Evolutionary conservation across 2,329 filamentous ascomycete species (phyloP), one percentile per base, ranked within the genome.

Genomic region (Colletotrichum noveboracense): DNA sequence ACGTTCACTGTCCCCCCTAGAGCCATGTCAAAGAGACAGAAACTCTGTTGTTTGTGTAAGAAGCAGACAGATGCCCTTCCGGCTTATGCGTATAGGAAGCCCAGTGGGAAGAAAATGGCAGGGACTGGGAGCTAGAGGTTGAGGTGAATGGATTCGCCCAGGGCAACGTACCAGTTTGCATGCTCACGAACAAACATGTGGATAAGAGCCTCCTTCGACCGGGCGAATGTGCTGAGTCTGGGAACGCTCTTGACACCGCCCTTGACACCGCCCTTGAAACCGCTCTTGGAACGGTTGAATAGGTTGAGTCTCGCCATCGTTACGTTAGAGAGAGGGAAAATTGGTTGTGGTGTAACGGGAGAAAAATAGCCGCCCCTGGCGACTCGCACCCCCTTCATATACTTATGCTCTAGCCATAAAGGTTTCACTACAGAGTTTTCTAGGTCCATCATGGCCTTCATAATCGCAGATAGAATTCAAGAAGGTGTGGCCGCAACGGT

Each of bases 71-170:
- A 18, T 43, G 36, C 0, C 16, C 3, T 43, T 43, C 0, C 36
- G 36, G 36, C 36, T 43, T 8, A 43, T 1, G 2, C 0, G 14
- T 1, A 9, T 6, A 10, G 1, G 36, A 5, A 10, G 16, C 5
- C 36, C 7, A 18, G 16, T 38, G 36, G 36, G 6, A 5, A 38
- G 14, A 5, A 9, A 0, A 18, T 38, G 36, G 3, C 16, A 43
- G 7, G 5, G 36, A 10, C 1, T n/a, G 18, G 38, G 16, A 10
- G 38, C 38, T n/a, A n/a, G 18, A 43, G 8, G 38, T 12, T 1
- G 38, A n/a, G 43, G 43, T 21, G 3, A 21, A 12, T 48, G 9
- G 2, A 6, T 18, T 9, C 9, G 43, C 0, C 18, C 6, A 52
- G 6, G 2, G 18, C 3, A 13, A 52, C n/a, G 6, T 52, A 52